Conservation (phyloP, 176 grass and related monocot genomes). For the Paspalum notatum region DNA sequence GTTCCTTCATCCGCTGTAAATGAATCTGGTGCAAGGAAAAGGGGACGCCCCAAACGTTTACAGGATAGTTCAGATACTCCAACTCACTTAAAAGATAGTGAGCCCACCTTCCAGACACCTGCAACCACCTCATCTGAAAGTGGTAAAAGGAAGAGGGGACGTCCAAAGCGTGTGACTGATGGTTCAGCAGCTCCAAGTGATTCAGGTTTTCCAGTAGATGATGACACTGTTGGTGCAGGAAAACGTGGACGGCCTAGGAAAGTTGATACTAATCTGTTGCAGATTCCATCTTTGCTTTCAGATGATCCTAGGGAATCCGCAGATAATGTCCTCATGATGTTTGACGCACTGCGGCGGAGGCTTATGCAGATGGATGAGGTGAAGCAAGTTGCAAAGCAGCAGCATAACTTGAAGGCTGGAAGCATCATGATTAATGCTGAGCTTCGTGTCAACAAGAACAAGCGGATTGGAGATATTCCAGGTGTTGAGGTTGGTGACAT, state of each 20-base stretch:
- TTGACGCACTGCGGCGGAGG: slow-evolving; percentile 71
- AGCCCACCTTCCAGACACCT: slow-evolving; percentile 20
- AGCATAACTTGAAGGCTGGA: slow-evolving; percentile 75
- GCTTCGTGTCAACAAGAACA: slow-evolving; percentile 65
- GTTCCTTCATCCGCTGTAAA: slow-evolving; percentile 20
- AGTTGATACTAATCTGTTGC: slow-evolving; percentile 43
- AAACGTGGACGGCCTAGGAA: slow-evolving; percentile 47
- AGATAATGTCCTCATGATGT: slow-evolving; percentile 80
- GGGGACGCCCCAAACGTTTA: slow-evolving; percentile 40
- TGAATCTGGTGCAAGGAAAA: slow-evolving; percentile 41
- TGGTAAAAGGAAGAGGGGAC: slow-evolving; percentile 49
- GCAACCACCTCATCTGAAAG: slow-evolving; percentile 2
- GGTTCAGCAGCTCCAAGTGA: slow-evolving; percentile 12
- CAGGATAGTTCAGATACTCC: slow-evolving; percentile 30
- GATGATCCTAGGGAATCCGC: slow-evolving; percentile 60
- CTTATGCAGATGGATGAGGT: slow-evolving; percentile 74
- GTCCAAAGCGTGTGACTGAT: slow-evolving; percentile 23
- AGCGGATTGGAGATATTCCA: slow-evolving; percentile 66
- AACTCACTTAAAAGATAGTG: slow-evolving; percentile 39
- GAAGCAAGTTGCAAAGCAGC: slow-evolving; percentile 59
- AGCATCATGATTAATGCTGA: slow-evolving; percentile 77
- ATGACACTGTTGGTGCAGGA: slow-evolving; percentile 4
- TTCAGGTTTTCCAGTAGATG: slow-evolving; percentile 31
- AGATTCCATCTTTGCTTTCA: slow-evolving; percentile 39
- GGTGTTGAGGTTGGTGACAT: slow-evolving; percentile 81